These are phyloP conservation scores for Fermentozyma sake DNA, from an alignment of 1,139 yeast genomes.

Conservation along the genomic window DNA sequence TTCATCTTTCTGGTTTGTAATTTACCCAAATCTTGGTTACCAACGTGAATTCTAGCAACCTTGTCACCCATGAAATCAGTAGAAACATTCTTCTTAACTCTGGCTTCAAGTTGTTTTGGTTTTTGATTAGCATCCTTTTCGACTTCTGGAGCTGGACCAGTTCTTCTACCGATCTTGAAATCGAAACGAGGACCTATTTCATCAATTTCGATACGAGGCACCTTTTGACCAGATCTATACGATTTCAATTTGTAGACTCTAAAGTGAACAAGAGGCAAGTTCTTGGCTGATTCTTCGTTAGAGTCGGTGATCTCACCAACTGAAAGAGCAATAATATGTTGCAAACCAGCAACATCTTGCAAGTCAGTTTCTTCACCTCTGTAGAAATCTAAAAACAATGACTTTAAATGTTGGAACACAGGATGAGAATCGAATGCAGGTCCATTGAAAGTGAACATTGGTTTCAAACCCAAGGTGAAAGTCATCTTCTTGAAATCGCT, in stretches of 20 bases:
- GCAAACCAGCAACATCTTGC: conserved; percentile 93
- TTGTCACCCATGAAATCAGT: conserved; percentile 93
- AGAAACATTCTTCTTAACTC: conserved; percentile 83
- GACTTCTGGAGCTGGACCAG: conserved; percentile 80
- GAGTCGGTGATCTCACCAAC: conserved; percentile 77
- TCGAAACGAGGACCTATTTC: conserved; percentile 97
- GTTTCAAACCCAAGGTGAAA: conserved; percentile 85
- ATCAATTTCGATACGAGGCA: conserved; percentile 90
- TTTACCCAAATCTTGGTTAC: conserved; percentile 86
- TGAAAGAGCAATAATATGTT: conserved; percentile 81
- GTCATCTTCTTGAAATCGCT: conserved; percentile 78
- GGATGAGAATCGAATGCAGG: conserved; percentile 90
- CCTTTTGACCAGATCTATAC: conserved; percentile 75
- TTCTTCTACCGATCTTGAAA: conserved; percentile 85
- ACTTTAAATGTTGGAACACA: conserved; percentile 77
- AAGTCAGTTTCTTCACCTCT: conserved; percentile 80
- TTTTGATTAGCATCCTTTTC: conserved; percentile 83
- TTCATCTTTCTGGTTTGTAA: conserved; percentile 98
- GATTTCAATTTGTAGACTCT: conserved; percentile 88
- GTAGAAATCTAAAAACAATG: conserved; percentile 86
- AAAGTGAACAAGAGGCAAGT: conserved; percentile 78
- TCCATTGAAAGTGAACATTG: conserved; percentile 92
- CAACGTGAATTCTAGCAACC: conserved; percentile 93
- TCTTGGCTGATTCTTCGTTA: conserved; percentile 23
- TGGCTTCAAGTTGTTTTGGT: conserved; percentile 80